Conservation (phyloP, 306 rosid genomes). For the Gleditsia sinensis region DNA sequence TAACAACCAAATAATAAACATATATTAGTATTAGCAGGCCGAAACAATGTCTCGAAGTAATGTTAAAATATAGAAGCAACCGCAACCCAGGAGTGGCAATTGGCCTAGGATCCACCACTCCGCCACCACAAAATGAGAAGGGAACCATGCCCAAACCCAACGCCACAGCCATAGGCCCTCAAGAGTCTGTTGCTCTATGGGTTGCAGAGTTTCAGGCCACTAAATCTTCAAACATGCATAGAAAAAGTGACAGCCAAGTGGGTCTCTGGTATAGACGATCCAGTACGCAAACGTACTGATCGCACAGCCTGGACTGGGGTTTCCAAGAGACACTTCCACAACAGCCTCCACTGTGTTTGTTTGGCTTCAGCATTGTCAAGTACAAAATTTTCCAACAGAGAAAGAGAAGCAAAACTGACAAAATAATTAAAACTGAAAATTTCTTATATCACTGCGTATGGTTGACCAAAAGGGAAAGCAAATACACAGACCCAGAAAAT, state of each 20-base stretch:
- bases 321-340: neutral
- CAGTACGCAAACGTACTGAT: neutral
- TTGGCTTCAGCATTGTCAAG: slow-evolving; percentile 5
- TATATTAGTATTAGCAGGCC: neutral
- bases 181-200: neutral
- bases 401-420: slow-evolving; percentile 3
- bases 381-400: neutral
- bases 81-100: neutral
- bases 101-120: neutral
- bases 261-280: neutral
- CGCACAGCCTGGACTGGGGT: neutral
- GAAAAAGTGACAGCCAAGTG: neutral
- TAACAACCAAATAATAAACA: neutral
- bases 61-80: neutral
- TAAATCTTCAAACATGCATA: neutral
- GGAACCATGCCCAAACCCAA: neutral
- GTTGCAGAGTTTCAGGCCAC: neutral
- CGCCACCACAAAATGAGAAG: neutral
- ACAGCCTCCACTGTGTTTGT: neutral
- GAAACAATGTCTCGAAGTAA: slow-evolving; percentile 18
- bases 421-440: slow-evolving; percentile 7
- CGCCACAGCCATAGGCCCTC: neutral
- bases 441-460: neutral
- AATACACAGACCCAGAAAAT: slow-evolving; percentile 26
- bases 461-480: slow-evolving; percentile 34